Conservation (phyloP, 75 land plant genomes). For the Pinus albicaulis region DNA sequence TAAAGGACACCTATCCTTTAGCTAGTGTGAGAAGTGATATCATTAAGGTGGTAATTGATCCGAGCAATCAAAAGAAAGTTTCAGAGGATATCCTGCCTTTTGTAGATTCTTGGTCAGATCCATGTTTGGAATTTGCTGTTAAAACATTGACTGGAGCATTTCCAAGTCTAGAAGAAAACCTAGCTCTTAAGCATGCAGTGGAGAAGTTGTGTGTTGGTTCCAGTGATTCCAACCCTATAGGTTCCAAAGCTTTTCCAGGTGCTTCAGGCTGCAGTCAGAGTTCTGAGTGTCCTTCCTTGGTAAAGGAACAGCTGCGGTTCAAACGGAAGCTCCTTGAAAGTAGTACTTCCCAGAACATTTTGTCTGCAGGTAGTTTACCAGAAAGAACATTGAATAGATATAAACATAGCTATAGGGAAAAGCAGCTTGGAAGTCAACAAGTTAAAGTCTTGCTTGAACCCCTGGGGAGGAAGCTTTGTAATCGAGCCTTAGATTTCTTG, state of each 20-base stretch:
- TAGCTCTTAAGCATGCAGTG: not conserved
- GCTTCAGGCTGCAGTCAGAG: not conserved
- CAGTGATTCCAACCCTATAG: not conserved
- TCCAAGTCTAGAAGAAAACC: slow-evolving; percentile 9
- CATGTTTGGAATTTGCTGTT: slow-evolving; percentile 5
- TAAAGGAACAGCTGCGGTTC: not conserved
- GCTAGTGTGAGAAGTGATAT: not conserved
- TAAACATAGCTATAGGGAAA: slow-evolving; percentile 5
- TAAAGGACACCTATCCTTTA: not conserved
- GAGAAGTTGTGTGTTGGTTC: not conserved
- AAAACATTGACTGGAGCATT: slow-evolving; percentile 2
- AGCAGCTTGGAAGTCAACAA: slow-evolving; percentile 1
- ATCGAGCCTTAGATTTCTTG: slow-evolving; percentile 6
- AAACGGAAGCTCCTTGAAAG: too few relatives aligned
- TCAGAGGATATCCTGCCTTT: not conserved
- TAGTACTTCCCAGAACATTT: not conserved
- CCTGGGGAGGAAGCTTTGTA: slow-evolving; percentile 11
- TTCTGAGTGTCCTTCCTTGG: not conserved
- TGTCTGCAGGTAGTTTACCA: slow-evolving; percentile 7
- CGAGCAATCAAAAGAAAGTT: not conserved
- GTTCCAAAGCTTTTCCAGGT: not conserved
- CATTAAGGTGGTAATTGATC: not conserved
- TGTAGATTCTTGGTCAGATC: slow-evolving; percentile 4
- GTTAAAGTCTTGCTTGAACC: slow-evolving; percentile 9
- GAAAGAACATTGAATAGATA: not conserved